Base-by-base conservation (phyloP, 768 basidiomycete genomes). In the Megacollybia marginata region DNA sequence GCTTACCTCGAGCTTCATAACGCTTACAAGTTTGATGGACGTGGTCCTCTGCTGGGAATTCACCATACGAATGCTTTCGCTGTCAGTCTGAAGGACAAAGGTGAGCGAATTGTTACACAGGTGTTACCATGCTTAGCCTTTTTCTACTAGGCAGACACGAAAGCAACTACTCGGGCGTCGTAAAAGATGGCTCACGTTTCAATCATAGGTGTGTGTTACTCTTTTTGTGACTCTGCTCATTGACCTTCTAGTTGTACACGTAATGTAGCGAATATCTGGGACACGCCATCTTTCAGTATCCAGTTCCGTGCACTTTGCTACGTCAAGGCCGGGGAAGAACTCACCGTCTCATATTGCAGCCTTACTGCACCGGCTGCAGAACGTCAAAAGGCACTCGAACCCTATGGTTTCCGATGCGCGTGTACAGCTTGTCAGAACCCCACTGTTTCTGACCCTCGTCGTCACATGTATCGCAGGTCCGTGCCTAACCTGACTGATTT, bases 301-400 rank as follows among this genome's bases (percentile, higher is more conserved):
- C 58, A 59, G 33, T 54, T 67, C 33, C 47, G 51, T 10, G 68
- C 68, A 2, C 42, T 48, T 9, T 55, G 59, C 0, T 49, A 61
- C 40, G 65, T 71, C 51, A 60, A 57, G 16, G 49, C 52, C 2
- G 64, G 65, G 2, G 65, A 67, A 36, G 62, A 70, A 48, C 58
- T 69, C 18, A 60, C 60, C 16, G 52, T 62, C 12, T 48, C 57
- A 6, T 71, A 71, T 46, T 60, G 60, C 47, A 33, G 42, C 10
- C 36, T 59, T 8, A 48, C 59, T 6, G 52, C 53, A 20, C 33
- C 55, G 8, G 50, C 55, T 3, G 55, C 62, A 2, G 54, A 55
- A 20, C 62, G 67, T 2, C 55, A 62, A 23, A 50, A 53, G 12
- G 50, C 52, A 19, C 65, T 69, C 38, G 60, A 49, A 4, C 59